Evolutionary conservation across 495 filamentous ascomycete genomes (phyloP), one percentile per base, ranked within the genome.

Genomic region (Lophiostoma macrostomum): DNA sequence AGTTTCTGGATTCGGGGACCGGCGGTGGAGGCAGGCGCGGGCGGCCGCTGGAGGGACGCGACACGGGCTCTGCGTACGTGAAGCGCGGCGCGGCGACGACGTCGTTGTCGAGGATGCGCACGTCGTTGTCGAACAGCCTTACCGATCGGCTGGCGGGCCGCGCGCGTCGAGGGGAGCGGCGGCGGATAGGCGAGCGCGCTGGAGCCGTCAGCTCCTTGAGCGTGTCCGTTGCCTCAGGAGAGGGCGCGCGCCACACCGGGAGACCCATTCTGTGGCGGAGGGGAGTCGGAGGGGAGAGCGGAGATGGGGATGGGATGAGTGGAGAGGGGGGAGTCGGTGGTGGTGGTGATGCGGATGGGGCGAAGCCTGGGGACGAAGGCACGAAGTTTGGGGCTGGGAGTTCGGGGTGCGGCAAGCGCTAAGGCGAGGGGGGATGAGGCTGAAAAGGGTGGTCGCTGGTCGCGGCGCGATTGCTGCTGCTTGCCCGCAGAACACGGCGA

Each of bases 151-250:
- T 55, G 57, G 38, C 32, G 50, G 27, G 25, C 27, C 59, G 59
- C 11, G 41, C 58, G 58, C 53, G 60, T 47, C 47, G 53, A 42
- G 42, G 69, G 67, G 51, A 69, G 53, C 48, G 53, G 28, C 60
- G 56, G 49, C 87, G 82, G 57, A 94, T 94, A 5, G 83, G 65
- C 20, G 87, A 91, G 62, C 89, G 85, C 57, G 80, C 72, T 50
- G 74, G 73, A 34, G 83, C 78, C 37, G 83, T 76, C 16, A 73
- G 63, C 42, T 83, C 71, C 53, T 84, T 83, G 53, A 71, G 60
- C 39, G 75, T 69, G 53, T 76, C 69, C 60, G 82, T 80, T 53
- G 76, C 81, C 51, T 75, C 66, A 13, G 76, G 78, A 45, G 76
- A 74, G 23, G 80, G 78, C 60, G 80, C 76, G 60, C 76, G 75